Evolutionary conservation across 805 yeast genomes (phyloP).

Genomic region (Nakazawaea sp.): DNA sequence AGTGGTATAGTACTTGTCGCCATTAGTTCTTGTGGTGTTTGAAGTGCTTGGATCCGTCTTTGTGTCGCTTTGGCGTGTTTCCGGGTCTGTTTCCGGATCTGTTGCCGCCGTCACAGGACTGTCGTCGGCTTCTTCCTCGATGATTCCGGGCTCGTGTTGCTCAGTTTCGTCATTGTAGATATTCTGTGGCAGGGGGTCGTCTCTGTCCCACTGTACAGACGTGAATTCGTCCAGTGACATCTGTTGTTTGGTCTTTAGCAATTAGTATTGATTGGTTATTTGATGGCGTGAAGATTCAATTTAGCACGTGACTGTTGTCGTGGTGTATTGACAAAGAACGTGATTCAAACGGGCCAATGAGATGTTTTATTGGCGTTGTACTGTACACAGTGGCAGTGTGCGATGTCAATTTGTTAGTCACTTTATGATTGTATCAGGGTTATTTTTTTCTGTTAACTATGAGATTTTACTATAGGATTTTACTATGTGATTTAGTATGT

Average conservation of each 20-base stretch:
- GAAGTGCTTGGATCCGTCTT: neutral
- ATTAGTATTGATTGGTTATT: neutral
- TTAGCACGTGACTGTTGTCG: too few relatives aligned
- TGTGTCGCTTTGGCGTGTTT: neutral
- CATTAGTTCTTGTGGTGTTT: neutral
- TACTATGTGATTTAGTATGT: too few relatives aligned
- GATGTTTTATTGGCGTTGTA: too few relatives aligned
- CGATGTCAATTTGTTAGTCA: too few relatives aligned
- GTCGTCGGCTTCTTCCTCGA: constrained; percentile 2
- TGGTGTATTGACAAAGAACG: too few relatives aligned
- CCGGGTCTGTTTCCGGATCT: neutral
- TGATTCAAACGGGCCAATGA: too few relatives aligned
- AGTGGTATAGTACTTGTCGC: constrained; percentile 22
- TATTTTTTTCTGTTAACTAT: too few relatives aligned
- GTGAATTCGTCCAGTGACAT: constrained; percentile 37
- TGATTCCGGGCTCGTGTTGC: neutral
- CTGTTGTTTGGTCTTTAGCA: constrained; percentile 17
- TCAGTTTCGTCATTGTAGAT: neutral
- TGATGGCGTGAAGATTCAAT: neutral
- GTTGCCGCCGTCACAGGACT: neutral
- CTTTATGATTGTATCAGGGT: too few relatives aligned
- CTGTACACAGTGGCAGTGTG: too few relatives aligned
- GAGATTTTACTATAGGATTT: too few relatives aligned
- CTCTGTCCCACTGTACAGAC: constrained; percentile 53
- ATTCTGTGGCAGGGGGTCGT: constrained; percentile 18